phyloP scores from a whole-genome alignment of 805 yeast genomes.

The Starmerella etchellsii region DNA sequence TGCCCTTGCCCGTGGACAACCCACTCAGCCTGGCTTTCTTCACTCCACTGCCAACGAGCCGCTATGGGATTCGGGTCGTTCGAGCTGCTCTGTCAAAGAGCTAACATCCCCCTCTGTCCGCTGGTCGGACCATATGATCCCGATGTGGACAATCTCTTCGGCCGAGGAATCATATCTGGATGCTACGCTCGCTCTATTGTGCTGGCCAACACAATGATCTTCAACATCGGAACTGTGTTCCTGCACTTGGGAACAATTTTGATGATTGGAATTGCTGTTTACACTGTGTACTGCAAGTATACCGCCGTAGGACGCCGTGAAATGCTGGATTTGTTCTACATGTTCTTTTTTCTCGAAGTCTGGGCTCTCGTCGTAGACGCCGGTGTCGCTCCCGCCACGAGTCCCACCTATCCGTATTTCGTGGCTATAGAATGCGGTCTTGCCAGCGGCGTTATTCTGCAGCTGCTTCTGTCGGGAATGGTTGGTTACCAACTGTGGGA shows the following conservation, averaged over 20 bases:
- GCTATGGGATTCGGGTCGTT: slow-evolving; percentile 64
- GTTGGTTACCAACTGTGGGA: slow-evolving; percentile 87
- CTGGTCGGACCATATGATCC: slow-evolving; percentile 43
- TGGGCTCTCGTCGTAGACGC: slow-evolving; percentile 71
- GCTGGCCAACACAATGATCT: slow-evolving; percentile 80
- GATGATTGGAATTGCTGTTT: slow-evolving; percentile 55
- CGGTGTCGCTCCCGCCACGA: slow-evolving; percentile 84
- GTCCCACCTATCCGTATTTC: slow-evolving; percentile 61
- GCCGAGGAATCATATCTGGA: slow-evolving; percentile 53
- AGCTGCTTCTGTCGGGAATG: slow-evolving; percentile 60
- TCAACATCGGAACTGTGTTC: slow-evolving; percentile 78
- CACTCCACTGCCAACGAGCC: no score
- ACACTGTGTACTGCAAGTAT: slow-evolving; percentile 67
- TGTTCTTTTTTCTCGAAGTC: slow-evolving; percentile 44
- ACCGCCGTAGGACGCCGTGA: slow-evolving; percentile 92
- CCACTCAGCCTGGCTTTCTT: no score
- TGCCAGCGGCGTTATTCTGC: slow-evolving; percentile 56
- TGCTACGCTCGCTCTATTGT: slow-evolving; percentile 83
- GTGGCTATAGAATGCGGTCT: slow-evolving; percentile 72
- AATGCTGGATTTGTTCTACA: slow-evolving; percentile 59
- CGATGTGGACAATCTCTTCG: slow-evolving; percentile 7
- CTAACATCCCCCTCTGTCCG: slow-evolving; percentile 71
- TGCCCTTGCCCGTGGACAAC: no score
- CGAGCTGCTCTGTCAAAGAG: slow-evolving; percentile 44
- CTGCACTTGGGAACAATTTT: slow-evolving; percentile 64